Percentiles rank a stretch among this genome's conserved stretches.
Conservation (phyloP, 2,329 filamentous ascomycete genomes). For the Emergomyces orientalis region DNA sequence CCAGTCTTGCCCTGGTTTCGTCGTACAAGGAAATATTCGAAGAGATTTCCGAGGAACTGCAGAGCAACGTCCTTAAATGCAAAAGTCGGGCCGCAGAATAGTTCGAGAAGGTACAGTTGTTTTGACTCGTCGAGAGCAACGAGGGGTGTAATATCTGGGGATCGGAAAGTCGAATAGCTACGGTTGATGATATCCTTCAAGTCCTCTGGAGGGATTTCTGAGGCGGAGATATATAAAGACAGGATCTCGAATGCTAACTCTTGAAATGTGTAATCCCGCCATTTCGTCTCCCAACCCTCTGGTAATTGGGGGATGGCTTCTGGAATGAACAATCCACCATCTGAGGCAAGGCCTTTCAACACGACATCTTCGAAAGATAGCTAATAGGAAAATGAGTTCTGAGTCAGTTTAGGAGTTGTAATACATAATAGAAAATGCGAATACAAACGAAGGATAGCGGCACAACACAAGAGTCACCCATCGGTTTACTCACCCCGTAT, state of each 20-base stretch:
- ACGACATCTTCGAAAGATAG: constrained; percentile 86
- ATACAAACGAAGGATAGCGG: constrained; percentile 1
- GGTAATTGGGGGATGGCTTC: constrained; percentile 64
- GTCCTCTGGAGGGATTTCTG: constrained; percentile 72
- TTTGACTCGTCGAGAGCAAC: constrained; percentile 61
- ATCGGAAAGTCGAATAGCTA: constrained; percentile 84
- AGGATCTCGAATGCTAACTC: constrained; percentile 79
- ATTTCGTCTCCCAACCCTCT: constrained; percentile 55
- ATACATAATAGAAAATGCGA: neutral
- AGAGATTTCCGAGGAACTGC: constrained; percentile 93
- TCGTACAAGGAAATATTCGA: constrained; percentile 40
- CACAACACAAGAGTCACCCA: neutral
- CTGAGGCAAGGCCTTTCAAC: constrained; percentile 74
- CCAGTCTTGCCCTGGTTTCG: constrained; percentile 35
- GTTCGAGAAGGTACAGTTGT: constrained; percentile 77
- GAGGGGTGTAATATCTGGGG: constrained; percentile 66
- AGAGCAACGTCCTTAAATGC: constrained; percentile 93
- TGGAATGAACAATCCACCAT: constrained; percentile 84
- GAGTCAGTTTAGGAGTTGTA: neutral
- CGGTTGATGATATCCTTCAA: constrained; percentile 73
- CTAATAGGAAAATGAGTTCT: constrained; percentile 16
- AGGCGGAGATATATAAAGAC: constrained; percentile 42
- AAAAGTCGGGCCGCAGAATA: constrained; percentile 94
- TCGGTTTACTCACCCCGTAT: constrained; percentile 45
- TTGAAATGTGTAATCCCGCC: constrained; percentile 69